phyloP scores from a whole-genome alignment of 2,329 filamentous ascomycete genomes.

The Pestalotiopsis sp. region DNA sequence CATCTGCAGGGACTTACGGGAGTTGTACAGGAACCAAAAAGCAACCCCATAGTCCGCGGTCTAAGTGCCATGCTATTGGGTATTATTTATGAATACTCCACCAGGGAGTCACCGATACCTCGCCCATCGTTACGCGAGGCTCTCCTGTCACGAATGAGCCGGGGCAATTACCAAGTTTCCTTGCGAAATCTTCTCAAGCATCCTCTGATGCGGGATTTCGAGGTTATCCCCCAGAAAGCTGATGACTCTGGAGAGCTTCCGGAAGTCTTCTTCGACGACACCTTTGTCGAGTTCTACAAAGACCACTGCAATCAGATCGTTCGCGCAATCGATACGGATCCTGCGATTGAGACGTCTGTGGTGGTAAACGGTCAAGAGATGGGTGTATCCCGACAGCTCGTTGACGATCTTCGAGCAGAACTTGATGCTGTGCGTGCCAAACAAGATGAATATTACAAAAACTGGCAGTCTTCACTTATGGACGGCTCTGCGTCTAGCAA shows the following conservation, averaged over 20 bases:
- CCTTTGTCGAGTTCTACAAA: slow-evolving; percentile 92
- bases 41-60: slow-evolving; percentile 74
- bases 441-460: slow-evolving; percentile 69
- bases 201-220: slow-evolving; percentile 83
- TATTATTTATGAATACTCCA: slow-evolving; percentile 94
- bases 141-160: slow-evolving; percentile 74
- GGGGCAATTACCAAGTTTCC: slow-evolving; percentile 85
- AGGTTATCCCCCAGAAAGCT: slow-evolving; percentile 76
- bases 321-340: slow-evolving; percentile 87
- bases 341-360: slow-evolving; percentile 82
- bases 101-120: slow-evolving; percentile 91
- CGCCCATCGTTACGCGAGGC: slow-evolving; percentile 80
- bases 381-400: slow-evolving; percentile 89
- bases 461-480: slow-evolving; percentile 50
- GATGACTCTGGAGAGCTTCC: slow-evolving; percentile 61
- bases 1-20: slow-evolving; percentile 87
- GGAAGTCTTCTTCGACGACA: slow-evolving; percentile 82
- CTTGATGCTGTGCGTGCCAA: slow-evolving; percentile 80
- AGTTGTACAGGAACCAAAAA: slow-evolving; percentile 65
- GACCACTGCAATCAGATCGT: slow-evolving; percentile 89
- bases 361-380: slow-evolving; percentile 80
- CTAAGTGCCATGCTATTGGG: slow-evolving; percentile 84
- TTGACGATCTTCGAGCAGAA: slow-evolving; percentile 81
- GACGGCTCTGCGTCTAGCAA: slow-evolving; percentile 39
- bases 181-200: slow-evolving; percentile 78